Evolutionary conservation across 768 basidiomycete species (phyloP).

Genomic region (Trametes coccinea): DNA sequence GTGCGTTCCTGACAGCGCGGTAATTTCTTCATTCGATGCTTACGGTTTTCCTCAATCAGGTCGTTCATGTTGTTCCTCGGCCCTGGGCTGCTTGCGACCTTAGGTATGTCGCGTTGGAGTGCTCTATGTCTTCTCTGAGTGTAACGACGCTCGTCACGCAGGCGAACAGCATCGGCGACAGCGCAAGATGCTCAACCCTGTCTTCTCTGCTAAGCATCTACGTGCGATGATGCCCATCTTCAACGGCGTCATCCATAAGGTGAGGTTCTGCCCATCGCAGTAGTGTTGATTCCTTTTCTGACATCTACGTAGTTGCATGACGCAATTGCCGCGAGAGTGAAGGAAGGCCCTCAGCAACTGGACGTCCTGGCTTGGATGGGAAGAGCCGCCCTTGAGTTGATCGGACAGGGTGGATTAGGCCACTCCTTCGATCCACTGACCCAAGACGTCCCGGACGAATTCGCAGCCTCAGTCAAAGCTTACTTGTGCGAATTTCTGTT

Average conservation of each 20-base stretch:
- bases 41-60: not conserved
- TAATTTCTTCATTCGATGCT: too few relatives aligned
- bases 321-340: not conserved
- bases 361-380: constrained; percentile 37
- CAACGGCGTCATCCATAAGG: constrained; percentile 19
- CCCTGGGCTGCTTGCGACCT: constrained; percentile 20
- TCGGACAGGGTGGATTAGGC: constrained; percentile 45
- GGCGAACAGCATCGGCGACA: constrained; percentile 21
- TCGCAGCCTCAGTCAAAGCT: constrained; percentile 15
- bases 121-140: too few relatives aligned
- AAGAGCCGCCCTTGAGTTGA: constrained; percentile 44
- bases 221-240: constrained; percentile 27
- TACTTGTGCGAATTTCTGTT: constrained; percentile 28
- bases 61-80: constrained; percentile 12
- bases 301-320: not conserved
- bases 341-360: constrained; percentile 9
- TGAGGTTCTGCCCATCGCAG: not conserved
- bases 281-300: not conserved
- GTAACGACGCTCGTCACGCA: not conserved
- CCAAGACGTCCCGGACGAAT: constrained; percentile 29
- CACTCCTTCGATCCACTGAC: constrained; percentile 38
- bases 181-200: constrained; percentile 27
- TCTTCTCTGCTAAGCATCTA: constrained; percentile 27
- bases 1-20: not conserved
- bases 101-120: not conserved